phyloP scores from a whole-genome alignment of 1,139 yeast species.

The Kodamaea alishanica region DNA sequence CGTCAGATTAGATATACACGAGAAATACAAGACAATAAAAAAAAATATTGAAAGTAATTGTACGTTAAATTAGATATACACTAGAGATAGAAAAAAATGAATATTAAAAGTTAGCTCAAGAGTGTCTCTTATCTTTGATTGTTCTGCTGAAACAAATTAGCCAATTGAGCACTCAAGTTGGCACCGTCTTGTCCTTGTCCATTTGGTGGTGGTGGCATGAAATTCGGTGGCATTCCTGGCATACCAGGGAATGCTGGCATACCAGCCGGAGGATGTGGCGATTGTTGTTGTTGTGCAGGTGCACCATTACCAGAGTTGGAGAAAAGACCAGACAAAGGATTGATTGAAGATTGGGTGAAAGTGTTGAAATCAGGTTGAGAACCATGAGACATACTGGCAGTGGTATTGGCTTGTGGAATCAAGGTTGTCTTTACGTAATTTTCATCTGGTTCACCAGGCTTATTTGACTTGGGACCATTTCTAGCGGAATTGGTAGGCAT shows the following conservation, averaged over 20 bases:
- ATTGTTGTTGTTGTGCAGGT: constrained; percentile 8
- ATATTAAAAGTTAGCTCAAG: constrained; percentile 2
- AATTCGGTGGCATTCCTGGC: constrained; percentile 12
- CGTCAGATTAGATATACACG: too few species aligned
- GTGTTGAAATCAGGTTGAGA: constrained; percentile 36
- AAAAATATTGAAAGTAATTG: too few species aligned
- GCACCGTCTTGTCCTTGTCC: constrained; percentile 19
- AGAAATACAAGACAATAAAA: too few species aligned
- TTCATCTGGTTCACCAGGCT: constrained; percentile 57
- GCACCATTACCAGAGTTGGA: constrained; percentile 18
- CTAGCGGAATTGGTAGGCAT: constrained; percentile 87
- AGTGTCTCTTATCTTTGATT: constrained; percentile 9
- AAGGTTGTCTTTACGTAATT: constrained; percentile 40
- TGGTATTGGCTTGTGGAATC: constrained; percentile 21
- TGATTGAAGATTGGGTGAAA: constrained; percentile 37
- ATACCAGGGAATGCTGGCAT: constrained; percentile 17
- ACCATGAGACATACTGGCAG: constrained; percentile 24
- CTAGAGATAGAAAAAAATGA: background rate
- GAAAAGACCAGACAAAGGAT: constrained; percentile 53
- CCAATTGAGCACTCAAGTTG: constrained; percentile 35
- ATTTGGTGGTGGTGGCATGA: constrained; percentile 2
- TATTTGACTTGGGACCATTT: constrained; percentile 80
- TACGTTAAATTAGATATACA: too few species aligned
- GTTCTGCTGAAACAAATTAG: constrained; percentile 31
- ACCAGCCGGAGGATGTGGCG: constrained; percentile 13